These are phyloP conservation scores for Lasiosphaeria miniovina DNA, from an alignment of 495 filamentous ascomycete species.

Conservation along the genomic window DNA sequence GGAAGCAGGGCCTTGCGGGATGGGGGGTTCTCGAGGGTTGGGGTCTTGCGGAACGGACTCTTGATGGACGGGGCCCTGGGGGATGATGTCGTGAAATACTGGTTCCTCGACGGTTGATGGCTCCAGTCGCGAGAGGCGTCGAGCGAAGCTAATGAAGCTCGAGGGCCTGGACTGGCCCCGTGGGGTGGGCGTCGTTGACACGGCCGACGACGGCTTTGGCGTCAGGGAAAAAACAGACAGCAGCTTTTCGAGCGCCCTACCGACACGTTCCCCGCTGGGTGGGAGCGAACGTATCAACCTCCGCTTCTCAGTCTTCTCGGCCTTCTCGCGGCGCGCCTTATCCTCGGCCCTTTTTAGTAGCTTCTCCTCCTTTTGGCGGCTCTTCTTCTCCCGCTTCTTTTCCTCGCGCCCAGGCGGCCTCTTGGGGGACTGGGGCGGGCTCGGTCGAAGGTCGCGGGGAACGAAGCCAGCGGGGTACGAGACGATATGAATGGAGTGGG, in stretches of 20 bases:
- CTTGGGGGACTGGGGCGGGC: constrained; percentile 12
- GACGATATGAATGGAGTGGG: constrained; percentile 55
- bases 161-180: constrained; percentile 20
- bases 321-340: constrained; percentile 31
- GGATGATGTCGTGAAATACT: not conserved
- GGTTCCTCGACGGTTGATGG: constrained; percentile 2
- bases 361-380: constrained; percentile 22
- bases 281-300: constrained; percentile 34
- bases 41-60: not conserved
- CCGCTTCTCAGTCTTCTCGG: constrained; percentile 34
- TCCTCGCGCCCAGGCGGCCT: constrained; percentile 18
- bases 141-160: constrained; percentile 31
- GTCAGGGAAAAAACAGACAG: constrained; percentile 35
- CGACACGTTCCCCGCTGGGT: constrained; percentile 26
- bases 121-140: constrained; percentile 27
- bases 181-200: constrained; percentile 13
- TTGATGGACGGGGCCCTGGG: not conserved
- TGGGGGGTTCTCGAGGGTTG: not conserved
- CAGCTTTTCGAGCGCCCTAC: constrained; percentile 38
- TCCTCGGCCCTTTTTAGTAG: constrained; percentile 24
- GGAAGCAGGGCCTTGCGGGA: not conserved
- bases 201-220: constrained; percentile 20
- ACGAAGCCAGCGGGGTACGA: constrained; percentile 51
- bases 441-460: constrained; percentile 46
- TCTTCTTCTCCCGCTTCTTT: constrained; percentile 25